A percentile compares a stretch with the other conserved stretches of the same genome.
Evolutionary conservation across 495 filamentous ascomycete species (phyloP).

Genomic region (Xylaria palmicola): DNA sequence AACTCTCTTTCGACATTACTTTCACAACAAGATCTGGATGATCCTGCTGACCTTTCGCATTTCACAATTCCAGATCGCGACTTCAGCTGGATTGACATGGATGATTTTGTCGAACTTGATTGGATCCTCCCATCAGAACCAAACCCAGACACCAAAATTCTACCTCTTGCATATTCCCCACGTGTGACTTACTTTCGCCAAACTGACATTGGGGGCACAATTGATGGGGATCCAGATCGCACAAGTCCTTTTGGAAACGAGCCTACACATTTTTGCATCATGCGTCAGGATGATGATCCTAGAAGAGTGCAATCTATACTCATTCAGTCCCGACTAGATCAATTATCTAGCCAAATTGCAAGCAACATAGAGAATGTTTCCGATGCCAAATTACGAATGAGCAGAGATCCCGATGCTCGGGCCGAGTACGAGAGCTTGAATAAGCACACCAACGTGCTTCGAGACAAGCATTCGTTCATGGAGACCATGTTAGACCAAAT

Average conservation of each 20-base stretch:
- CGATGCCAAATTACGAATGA: slow-evolving; percentile 62
- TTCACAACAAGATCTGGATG: slow-evolving; percentile 47
- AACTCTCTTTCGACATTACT: slow-evolving; percentile 51
- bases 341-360: slow-evolving; percentile 72
- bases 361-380: slow-evolving; percentile 65
- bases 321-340: slow-evolving; percentile 74
- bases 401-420: slow-evolving; percentile 55
- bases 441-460: slow-evolving; percentile 67
- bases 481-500: slow-evolving; percentile 70
- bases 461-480: slow-evolving; percentile 75
- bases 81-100: slow-evolving; percentile 96
- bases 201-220: slow-evolving; percentile 79
- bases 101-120: slow-evolving; percentile 96
- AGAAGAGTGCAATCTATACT: slow-evolving; percentile 84
- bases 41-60: slow-evolving; percentile 68
- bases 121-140: slow-evolving; percentile 91
- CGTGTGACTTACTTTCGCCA: slow-evolving; percentile 96
- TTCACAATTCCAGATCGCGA: slow-evolving; percentile 96
- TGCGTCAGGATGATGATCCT: slow-evolving; percentile 91
- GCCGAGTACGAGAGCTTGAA: slow-evolving; percentile 65
- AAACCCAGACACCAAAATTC: slow-evolving; percentile 88
- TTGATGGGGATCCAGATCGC: slow-evolving; percentile 65
- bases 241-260: slow-evolving; percentile 89
- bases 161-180: slow-evolving; percentile 88
- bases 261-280: slow-evolving; percentile 88